Conservation (phyloP, 2,329 filamentous ascomycete genomes). For the Lojkania enalia region DNA sequence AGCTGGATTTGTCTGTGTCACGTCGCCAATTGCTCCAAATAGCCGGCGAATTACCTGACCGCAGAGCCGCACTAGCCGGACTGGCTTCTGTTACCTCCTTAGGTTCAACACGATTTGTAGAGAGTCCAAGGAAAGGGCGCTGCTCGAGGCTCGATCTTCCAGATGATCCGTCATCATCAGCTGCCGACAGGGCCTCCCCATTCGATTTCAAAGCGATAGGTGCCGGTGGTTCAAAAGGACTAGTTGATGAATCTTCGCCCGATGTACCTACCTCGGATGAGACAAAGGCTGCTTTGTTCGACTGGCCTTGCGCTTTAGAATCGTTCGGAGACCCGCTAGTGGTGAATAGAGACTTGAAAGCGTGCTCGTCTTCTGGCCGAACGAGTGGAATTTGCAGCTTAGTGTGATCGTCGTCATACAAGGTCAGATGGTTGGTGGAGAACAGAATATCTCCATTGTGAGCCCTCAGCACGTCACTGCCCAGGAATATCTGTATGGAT, state of each 20-base stretch:
- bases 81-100: constrained; percentile 27
- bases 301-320: constrained; percentile 6
- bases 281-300: constrained; percentile 6
- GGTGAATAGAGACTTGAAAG: constrained; percentile 78
- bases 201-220: constrained; percentile 15
- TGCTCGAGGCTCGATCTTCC: constrained; percentile 38
- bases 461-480: constrained; percentile 81
- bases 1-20: constrained; percentile 42
- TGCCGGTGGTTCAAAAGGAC: constrained; percentile 10
- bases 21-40: constrained; percentile 56
- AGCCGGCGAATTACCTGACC: constrained; percentile 44
- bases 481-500: constrained; percentile 81
- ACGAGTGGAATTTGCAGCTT: constrained; percentile 91
- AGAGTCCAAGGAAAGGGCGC: constrained; percentile 26
- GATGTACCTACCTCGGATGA: constrained; percentile 6
- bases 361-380: constrained; percentile 80
- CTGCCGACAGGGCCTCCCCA: constrained; percentile 19
- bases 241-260: constrained; percentile 8
- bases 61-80: constrained; percentile 23
- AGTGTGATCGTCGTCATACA: constrained; percentile 84
- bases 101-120: constrained; percentile 21
- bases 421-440: constrained; percentile 84
- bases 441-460: constrained; percentile 91
- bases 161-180: constrained; percentile 35
- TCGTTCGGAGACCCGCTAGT: constrained; percentile 39